Conservation (phyloP, 2,329 filamentous ascomycete species). For the Colletotrichum incanum region DNA sequence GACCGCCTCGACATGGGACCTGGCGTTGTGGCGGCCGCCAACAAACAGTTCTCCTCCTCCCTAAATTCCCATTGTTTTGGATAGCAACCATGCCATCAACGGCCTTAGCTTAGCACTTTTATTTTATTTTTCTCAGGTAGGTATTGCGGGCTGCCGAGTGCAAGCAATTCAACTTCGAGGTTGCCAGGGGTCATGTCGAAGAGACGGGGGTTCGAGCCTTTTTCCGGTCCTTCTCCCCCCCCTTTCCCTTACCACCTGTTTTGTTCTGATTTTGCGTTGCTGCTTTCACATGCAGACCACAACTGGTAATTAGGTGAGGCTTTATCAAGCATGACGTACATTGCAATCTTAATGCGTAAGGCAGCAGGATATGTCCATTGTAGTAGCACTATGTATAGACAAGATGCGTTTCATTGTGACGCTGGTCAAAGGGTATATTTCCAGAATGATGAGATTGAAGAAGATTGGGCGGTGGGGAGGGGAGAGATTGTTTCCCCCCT, state of each 20-base stretch:
- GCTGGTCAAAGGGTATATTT: constrained; percentile 42
- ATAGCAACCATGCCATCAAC: not conserved
- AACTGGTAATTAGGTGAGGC: too few species aligned
- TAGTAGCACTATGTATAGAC: not conserved
- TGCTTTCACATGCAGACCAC: not conserved
- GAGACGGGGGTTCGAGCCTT: not conserved
- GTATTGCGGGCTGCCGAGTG: constrained; percentile 6
- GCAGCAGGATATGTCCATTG: constrained; percentile 17
- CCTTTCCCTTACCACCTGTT: too few species aligned
- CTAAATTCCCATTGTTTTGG: constrained; percentile 3
- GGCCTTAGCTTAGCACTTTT: not conserved
- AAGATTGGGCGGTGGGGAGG: not conserved
- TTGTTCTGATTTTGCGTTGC: too few species aligned
- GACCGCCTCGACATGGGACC: constrained; percentile 19
- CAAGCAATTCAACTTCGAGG: not conserved
- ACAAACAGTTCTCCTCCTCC: not conserved
- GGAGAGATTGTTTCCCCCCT: not conserved
- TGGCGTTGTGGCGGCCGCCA: constrained; percentile 22
- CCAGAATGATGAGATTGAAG: constrained; percentile 3
- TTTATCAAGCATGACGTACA: not conserved
- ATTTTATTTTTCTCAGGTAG: not conserved
- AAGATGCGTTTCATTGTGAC: constrained; percentile 23
- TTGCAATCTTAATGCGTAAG: constrained; percentile 10
- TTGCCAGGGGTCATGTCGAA: not conserved
- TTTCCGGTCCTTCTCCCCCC: too few species aligned